Conservation (phyloP, 805 yeast species). For the Yarrowia sp. region DNA sequence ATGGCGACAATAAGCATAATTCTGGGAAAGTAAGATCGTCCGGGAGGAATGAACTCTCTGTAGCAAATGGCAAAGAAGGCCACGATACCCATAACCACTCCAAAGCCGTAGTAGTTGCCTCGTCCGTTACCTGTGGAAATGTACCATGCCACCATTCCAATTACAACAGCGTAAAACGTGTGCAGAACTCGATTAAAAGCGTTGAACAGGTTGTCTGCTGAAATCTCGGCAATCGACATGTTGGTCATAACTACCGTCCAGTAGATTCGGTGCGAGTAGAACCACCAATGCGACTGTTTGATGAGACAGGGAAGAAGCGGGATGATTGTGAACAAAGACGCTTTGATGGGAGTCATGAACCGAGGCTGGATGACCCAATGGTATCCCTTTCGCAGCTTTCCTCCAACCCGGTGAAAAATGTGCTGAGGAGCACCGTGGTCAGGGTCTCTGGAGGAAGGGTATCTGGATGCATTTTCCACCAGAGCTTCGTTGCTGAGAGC, state of each 20-base stretch:
- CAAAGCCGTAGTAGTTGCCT: slow-evolving; percentile 39
- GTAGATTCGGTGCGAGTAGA: slow-evolving; percentile 31
- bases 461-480: background rate
- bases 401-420: background rate
- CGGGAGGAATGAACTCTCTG: slow-evolving; percentile 35
- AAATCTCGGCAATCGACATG: slow-evolving; percentile 34
- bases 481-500: background rate
- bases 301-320: slow-evolving; percentile 34
- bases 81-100: slow-evolving; percentile 26
- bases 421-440: slow-evolving; percentile 2
- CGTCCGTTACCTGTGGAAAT: slow-evolving; percentile 36
- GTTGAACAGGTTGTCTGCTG: slow-evolving; percentile 38
- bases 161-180: slow-evolving; percentile 35
- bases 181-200: slow-evolving; percentile 32
- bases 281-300: slow-evolving; percentile 32
- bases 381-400: background rate
- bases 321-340: slow-evolving; percentile 30
- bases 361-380: background rate
- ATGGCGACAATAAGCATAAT: slow-evolving; percentile 35
- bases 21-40: slow-evolving; percentile 27
- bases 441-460: background rate
- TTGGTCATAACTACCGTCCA: slow-evolving; percentile 38
- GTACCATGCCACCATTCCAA: slow-evolving; percentile 40
- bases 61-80: slow-evolving; percentile 30
- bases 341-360: slow-evolving; percentile 30